These are phyloP conservation scores for Saccharomycopsis sp. DNA, from an alignment of 805 yeast genomes.

Conservation along the genomic window DNA sequence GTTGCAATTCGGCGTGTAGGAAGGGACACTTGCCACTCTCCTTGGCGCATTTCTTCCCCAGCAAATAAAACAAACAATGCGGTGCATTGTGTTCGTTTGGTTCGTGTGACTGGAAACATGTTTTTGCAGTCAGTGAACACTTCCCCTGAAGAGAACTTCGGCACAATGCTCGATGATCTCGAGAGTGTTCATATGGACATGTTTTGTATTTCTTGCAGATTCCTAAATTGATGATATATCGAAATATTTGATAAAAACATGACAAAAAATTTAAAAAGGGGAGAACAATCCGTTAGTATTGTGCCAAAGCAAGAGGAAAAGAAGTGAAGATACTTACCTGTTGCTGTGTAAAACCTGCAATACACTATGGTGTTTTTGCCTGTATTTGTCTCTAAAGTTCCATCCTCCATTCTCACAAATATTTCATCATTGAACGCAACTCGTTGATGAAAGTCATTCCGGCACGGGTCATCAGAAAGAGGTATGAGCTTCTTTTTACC, in stretches of 20 bases:
- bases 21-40: constrained; percentile 39
- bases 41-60: constrained; percentile 41
- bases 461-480: constrained; percentile 24
- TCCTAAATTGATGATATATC: no score
- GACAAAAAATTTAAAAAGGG: constrained; percentile 4
- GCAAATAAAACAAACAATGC: constrained; percentile 43
- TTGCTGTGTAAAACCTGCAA: not conserved
- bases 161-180: constrained; percentile 46
- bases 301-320: constrained; percentile 16
- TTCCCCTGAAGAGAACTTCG: constrained; percentile 36
- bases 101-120: constrained; percentile 50
- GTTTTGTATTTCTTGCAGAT: constrained; percentile 41
- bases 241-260: no score
- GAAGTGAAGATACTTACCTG: constrained; percentile 3
- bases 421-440: constrained; percentile 29
- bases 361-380: not conserved
- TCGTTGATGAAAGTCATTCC: constrained; percentile 18
- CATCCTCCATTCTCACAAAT: constrained; percentile 26
- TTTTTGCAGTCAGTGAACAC: constrained; percentile 33
- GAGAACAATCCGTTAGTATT: not conserved
- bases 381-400: constrained; percentile 24
- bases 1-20: constrained; percentile 37
- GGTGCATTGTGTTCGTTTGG: constrained; percentile 54
- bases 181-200: constrained; percentile 49
- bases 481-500: constrained; percentile 36